Conservation (phyloP, 2,329 filamentous ascomycete genomes). For the Teratosphaeria epicoccoides region DNA sequence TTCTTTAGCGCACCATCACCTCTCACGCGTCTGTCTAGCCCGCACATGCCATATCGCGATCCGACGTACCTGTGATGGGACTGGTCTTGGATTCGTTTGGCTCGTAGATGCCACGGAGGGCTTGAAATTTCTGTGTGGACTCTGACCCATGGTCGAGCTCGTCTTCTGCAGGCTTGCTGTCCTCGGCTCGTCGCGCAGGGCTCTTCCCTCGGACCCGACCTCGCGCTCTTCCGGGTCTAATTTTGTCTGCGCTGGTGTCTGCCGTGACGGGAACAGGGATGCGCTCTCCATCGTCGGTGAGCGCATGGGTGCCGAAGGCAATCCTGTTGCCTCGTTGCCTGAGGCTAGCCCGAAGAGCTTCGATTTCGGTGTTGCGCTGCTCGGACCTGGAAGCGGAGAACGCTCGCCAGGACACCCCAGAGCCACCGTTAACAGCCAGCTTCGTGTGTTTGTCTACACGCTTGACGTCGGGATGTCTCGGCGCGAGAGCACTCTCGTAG, state of each 20-base stretch:
- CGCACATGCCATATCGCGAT: neutral
- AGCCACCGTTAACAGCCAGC: conserved; percentile 13
- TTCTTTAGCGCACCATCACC: conserved; percentile 7
- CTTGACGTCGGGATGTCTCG: conserved; percentile 19
- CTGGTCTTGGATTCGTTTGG: conserved; percentile 20
- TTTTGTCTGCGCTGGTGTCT: conserved; percentile 8
- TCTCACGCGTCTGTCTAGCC: neutral
- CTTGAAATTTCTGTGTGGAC: neutral
- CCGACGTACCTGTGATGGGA: conserved; percentile 22
- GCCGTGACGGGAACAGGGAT: conserved; percentile 17
- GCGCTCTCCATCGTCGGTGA: conserved; percentile 25
- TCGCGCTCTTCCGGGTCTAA: conserved; percentile 5
- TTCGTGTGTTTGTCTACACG: conserved; percentile 24
- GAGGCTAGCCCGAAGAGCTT: conserved; percentile 23
- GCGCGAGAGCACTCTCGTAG: conserved; percentile 7
- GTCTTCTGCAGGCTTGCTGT: conserved; percentile 19
- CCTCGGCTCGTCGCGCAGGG: conserved; percentile 20
- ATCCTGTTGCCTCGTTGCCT: conserved; percentile 24
- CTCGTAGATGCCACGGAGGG: conserved; percentile 10
- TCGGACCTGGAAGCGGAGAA: conserved; percentile 24
- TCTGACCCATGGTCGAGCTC: conserved; percentile 17
- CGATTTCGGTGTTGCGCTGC: conserved; percentile 24
- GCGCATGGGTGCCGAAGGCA: conserved; percentile 22
- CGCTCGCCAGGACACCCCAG: conserved; percentile 26
- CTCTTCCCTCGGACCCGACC: conserved; percentile 14